Evolutionary conservation across 331 rosid genomes (phyloP).

Genomic region (Rosa hybrid): DNA sequence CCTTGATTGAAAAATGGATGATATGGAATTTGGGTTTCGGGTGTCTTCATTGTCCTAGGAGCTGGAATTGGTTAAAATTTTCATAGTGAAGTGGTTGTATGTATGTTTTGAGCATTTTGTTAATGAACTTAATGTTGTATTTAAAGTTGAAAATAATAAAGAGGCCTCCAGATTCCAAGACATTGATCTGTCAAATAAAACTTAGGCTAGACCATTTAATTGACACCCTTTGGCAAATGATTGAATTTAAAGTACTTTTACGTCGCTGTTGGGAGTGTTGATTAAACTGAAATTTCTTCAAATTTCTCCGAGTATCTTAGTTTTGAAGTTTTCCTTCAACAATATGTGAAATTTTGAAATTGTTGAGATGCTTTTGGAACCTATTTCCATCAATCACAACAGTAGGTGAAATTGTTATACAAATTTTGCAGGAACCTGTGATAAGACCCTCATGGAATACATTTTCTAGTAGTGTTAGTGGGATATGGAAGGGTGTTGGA

Average conservation of each 20-base stretch:
- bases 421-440: slow-evolving; percentile 75
- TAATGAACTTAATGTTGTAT: not conserved
- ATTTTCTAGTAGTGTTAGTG: slow-evolving; percentile 87
- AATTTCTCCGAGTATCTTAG: not conserved
- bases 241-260: not conserved
- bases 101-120: not conserved
- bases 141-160: not conserved
- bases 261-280: not conserved
- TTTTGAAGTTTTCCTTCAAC: not conserved
- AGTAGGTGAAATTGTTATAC: not conserved
- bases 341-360: not conserved
- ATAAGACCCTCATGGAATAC: slow-evolving; percentile 86
- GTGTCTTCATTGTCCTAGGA: not conserved
- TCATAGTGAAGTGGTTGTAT: not conserved
- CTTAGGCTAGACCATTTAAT: not conserved
- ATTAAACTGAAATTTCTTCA: not conserved
- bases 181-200: not conserved
- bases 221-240: not conserved
- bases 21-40: not conserved
- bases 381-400: not conserved
- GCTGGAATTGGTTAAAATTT: not conserved
- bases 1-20: not conserved
- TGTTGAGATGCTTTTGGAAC: not conserved
- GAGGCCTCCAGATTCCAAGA: not conserved
- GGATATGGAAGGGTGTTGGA: slow-evolving; percentile 98